phyloP scores from a whole-genome alignment of 805 yeast genomes.

The Yamadazyma laniorum region DNA sequence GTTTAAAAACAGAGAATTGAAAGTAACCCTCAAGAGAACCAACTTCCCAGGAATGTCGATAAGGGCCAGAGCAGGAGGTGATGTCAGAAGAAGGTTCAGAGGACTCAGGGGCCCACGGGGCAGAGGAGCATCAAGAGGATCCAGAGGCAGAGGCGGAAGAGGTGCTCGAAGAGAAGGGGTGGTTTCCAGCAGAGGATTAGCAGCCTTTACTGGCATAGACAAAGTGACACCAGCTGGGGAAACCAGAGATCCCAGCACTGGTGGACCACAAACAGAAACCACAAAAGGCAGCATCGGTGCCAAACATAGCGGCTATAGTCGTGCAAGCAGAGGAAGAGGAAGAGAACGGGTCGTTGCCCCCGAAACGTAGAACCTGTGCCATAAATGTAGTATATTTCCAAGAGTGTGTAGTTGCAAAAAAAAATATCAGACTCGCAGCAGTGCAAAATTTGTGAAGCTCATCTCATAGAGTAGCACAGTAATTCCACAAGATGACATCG shows the following conservation, averaged over 20 bases:
- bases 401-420: background rate
- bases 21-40: slow-evolving; percentile 52
- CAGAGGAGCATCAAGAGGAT: slow-evolving; percentile 18
- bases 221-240: too few relatives aligned
- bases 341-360: too few relatives aligned
- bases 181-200: background rate
- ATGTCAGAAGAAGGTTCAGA: slow-evolving; percentile 34
- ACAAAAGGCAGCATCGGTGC: too few relatives aligned
- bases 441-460: background rate
- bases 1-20: slow-evolving; percentile 47
- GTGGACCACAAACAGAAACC: too few relatives aligned
- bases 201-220: too few relatives aligned
- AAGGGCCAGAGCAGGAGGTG: slow-evolving; percentile 20
- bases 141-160: slow-evolving; percentile 11
- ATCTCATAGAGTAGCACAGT: background rate
- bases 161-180: slow-evolving; percentile 1
- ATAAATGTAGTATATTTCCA: too few relatives aligned
- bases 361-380: too few relatives aligned
- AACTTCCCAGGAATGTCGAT: slow-evolving; percentile 46
- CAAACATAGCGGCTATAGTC: too few relatives aligned
- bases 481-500: slow-evolving; percentile 46
- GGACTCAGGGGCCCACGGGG: slow-evolving; percentile 37
- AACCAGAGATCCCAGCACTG: too few relatives aligned
- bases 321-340: too few relatives aligned
- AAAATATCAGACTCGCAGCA: background rate